Base-by-base conservation (phyloP, 768 basidiomycete genomes). In the Boletus reticulatus region DNA sequence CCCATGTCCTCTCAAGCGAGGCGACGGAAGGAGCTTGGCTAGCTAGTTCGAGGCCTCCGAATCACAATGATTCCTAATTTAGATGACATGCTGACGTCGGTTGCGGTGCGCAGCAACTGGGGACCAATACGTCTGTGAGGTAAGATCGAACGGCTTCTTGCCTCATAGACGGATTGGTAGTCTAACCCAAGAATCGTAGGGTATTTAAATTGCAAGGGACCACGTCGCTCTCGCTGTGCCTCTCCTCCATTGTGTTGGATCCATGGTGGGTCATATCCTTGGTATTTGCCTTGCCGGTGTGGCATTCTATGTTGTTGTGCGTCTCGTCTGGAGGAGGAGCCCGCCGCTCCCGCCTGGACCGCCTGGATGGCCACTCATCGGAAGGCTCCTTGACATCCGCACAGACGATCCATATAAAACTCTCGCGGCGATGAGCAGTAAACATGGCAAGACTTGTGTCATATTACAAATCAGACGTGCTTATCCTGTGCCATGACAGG, bases 341-440 rank as follows among this genome's bases (percentile, higher is more conserved):
- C 5, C 20, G 4, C 56, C 43, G 1, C 51, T 47, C 20, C 63
- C 56, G 4, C 63, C 54, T 12, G 59, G 63, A 4, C 63, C 63
- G 0, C 14, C 36, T 14, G 59, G 56, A 22, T 56, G 53, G 43
- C 81, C 75, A 6, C 32, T 84, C 6, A 68, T 84, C 43, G 83
- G 84, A 31, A 22, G 22, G 22, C 22, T 22, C 2, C 22, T 22
- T 22, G 22, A 22, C 22, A 22, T 22, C 22, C 22, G 22, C 22
- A 22, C 22, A 22, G 22, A 22, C 22, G 22, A 22, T 22, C 77
- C 79, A 53, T 83, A 82, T 79, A 53, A 79, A 17, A 79, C 78
- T 0, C 81, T 81, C 53, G 73, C 76, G 6, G 69, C 71, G 31
- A 39, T 62, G 56, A 32, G 36, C 37, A 72, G 79, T 57, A 67